These are phyloP conservation scores for Gigaspora rosea DNA, from an alignment of 192 early-diverging fungal species.

Conservation along the genomic window DNA sequence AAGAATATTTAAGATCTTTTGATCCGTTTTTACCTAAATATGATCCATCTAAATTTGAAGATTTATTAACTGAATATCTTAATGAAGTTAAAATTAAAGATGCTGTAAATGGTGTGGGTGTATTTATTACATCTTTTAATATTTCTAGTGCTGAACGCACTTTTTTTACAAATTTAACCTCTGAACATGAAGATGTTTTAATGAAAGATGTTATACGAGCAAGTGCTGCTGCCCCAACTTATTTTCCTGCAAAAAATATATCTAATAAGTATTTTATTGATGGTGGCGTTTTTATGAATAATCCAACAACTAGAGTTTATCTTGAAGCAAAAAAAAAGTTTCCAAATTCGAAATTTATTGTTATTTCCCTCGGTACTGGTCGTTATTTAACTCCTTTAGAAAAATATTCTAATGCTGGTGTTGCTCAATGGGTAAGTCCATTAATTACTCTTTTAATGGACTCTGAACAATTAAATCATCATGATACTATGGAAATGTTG, in stretches of 20 bases:
- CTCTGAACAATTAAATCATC: no score
- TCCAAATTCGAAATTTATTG: not conserved
- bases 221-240: slow-evolving; percentile 18
- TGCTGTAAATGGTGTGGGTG: not conserved
- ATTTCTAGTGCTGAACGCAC: not conserved
- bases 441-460: no score
- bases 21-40: not conserved
- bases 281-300: slow-evolving; percentile 18
- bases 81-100: not conserved
- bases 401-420: no score
- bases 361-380: not conserved
- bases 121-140: not conserved
- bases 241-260: slow-evolving; percentile 11
- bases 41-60: not conserved
- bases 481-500: no score
- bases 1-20: no score
- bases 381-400: no score
- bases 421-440: no score
- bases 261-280: not conserved
- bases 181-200: not conserved
- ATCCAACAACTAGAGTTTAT: not conserved
- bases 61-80: not conserved
- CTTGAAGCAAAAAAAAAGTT: slow-evolving; percentile 1
- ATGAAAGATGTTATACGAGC: slow-evolving; percentile 6
- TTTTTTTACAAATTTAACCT: not conserved